phyloP scores from a whole-genome alignment of 2,329 filamentous ascomycete species.

The Graphilbum sp. region DNA sequence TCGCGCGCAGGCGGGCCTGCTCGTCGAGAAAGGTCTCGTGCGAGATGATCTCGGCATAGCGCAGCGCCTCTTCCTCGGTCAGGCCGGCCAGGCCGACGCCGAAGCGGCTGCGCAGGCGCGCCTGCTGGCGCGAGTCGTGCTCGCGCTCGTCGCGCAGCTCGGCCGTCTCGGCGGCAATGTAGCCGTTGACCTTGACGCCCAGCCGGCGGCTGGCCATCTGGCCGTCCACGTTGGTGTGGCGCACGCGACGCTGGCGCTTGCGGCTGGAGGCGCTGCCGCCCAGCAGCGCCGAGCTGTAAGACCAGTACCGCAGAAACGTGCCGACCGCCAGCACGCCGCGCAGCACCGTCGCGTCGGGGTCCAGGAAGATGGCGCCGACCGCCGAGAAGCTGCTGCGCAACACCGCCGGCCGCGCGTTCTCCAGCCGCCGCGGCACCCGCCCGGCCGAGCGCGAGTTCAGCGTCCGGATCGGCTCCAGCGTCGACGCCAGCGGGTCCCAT shows the following conservation, averaged over 20 bases:
- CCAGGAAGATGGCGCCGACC: conserved; percentile 69
- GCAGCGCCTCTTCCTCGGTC: conserved; percentile 48
- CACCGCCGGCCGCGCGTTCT: conserved; percentile 36
- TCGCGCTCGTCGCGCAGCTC: conserved; percentile 63
- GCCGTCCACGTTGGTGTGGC: conserved; percentile 47
- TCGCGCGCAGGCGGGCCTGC: conserved; percentile 14
- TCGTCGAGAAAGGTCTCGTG: conserved; percentile 44
- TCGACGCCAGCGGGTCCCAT: conserved; percentile 89
- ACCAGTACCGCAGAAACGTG: conserved; percentile 80
- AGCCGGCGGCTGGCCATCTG: conserved; percentile 33
- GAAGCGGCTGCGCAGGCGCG: conserved; percentile 61
- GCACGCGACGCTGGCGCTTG: conserved; percentile 67
- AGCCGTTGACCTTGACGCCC: conserved; percentile 56
- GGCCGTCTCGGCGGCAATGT: conserved; percentile 72
- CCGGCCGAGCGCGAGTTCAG: conserved; percentile 74
- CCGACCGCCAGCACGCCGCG: conserved; percentile 80
- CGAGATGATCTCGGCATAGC: conserved; percentile 50
- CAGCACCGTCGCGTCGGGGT: conserved; percentile 72
- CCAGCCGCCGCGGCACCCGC: conserved; percentile 59
- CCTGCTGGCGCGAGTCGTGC: conserved; percentile 48
- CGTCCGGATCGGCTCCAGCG: conserved; percentile 60
- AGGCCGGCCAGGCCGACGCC: conserved; percentile 60
- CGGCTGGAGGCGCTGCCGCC: conserved; percentile 48
- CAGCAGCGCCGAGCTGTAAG: conserved; percentile 56
- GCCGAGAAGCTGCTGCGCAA: conserved; percentile 62